Percentiles rank a stretch among this genome's conserved stretches.
phyloP scores from a whole-genome alignment of 768 basidiomycete genomes.

The Phylloporus sp. region DNA sequence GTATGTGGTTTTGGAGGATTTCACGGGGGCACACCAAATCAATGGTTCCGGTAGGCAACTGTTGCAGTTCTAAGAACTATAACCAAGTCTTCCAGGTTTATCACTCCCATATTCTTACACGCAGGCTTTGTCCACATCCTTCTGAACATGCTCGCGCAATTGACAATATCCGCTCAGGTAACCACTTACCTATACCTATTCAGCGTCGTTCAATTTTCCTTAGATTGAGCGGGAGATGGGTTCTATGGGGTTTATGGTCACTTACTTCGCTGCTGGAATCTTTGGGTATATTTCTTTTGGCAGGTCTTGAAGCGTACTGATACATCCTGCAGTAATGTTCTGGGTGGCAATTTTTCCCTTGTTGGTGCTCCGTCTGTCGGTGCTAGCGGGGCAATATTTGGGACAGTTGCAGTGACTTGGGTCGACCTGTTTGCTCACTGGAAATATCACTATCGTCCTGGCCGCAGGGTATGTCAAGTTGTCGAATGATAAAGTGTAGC shows the following conservation, averaged over 20 bases:
- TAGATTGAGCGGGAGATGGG: constrained; percentile 93
- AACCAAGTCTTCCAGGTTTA: constrained; percentile 51
- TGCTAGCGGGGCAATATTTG: constrained; percentile 91
- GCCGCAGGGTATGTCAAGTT: constrained; percentile 54
- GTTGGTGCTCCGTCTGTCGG: constrained; percentile 88
- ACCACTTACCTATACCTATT: neutral
- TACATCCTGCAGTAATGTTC: constrained; percentile 55
- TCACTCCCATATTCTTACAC: constrained; percentile 87
- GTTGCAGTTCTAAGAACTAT: constrained; percentile 41
- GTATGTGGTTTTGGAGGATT: constrained; percentile 89
- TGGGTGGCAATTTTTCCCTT: constrained; percentile 91
- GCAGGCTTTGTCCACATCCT: constrained; percentile 93
- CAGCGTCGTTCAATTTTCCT: constrained; percentile 1
- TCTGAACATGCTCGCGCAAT: constrained; percentile 87
- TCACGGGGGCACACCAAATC: constrained; percentile 42
- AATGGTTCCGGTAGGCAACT: constrained; percentile 47
- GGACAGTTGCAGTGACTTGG: constrained; percentile 80
- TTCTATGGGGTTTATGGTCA: constrained; percentile 74
- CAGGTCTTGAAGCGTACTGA: constrained; percentile 2
- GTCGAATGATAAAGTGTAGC: neutral
- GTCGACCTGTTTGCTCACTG: constrained; percentile 91
- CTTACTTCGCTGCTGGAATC: constrained; percentile 88
- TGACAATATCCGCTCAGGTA: constrained; percentile 76
- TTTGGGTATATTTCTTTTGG: constrained; percentile 59
- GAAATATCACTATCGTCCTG: constrained; percentile 82